Evolutionary conservation across 2,329 filamentous ascomycete species (phyloP), one percentile per base, ranked within the genome.

Genomic region (Cladosporium colombiae): DNA sequence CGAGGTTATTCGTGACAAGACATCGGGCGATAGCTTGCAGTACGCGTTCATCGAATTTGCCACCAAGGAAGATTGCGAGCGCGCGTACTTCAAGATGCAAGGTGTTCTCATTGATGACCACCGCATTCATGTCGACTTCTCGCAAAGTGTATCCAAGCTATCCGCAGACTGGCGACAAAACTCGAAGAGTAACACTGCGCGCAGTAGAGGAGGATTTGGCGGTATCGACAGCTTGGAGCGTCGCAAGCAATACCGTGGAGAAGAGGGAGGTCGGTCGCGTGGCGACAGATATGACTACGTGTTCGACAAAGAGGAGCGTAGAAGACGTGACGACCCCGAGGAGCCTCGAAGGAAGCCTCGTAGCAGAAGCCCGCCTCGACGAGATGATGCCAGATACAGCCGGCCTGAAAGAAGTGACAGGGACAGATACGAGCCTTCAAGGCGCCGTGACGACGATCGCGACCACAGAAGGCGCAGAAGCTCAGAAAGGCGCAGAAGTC

Each of bases 21-120:
- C 92, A 74, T 97, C 94, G 0, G 93, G 93, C 4, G 95, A 99
- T 79, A 97, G 92, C 74, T 81, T 99, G 58, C 95, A 99, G 77
- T 99, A 99, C 76, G 93, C 95, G 1, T 99, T 99, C 72, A 96
- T 99, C 74, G 95, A 99, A 77, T 99, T 94, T 73, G 91, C 94
- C 66, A 91, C 96, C 64, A 95, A 97, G 79, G 87, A 90, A 70
- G 91, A 94, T 62, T 98, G 95, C 77, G 95, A 99, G 79, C 88
- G 91, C 62, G 95, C 95, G 2, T 99, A 97, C 75, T 95, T 96
- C 82, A 99, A 99, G 81, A 99, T 99, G 95, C 93, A 99, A 77
- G 92, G 90, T 2, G 94, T 98, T 1, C 81, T 99, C 64, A 98
- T 99, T 70, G 95, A 99, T 74, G 95, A 99, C 73, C 91, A 97